Evolutionary conservation across 306 rosid species (phyloP).

Genomic region (Leucaena leucocephala): DNA sequence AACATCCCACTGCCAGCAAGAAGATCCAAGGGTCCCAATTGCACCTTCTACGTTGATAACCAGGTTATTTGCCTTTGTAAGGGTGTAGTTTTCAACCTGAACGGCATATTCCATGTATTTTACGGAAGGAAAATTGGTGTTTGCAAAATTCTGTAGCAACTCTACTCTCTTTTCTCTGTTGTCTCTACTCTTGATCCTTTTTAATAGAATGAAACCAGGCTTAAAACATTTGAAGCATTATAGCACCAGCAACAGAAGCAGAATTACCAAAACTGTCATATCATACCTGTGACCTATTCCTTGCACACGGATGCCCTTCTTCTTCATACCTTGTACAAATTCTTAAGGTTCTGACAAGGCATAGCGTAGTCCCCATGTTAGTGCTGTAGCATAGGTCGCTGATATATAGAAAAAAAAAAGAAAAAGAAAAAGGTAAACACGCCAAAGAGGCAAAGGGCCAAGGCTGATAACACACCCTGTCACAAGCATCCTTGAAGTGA

Average conservation of each 20-base stretch:
- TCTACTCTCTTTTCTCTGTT: conserved; percentile 98
- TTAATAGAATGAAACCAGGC: conserved; percentile 41
- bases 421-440: conserved; percentile 5
- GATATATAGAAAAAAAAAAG: neutral
- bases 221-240: conserved; percentile 20
- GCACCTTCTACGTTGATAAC: conserved; percentile 99
- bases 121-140: conserved; percentile 91
- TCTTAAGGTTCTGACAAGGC: conserved; percentile 83
- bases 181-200: conserved; percentile 97
- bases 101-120: conserved; percentile 99
- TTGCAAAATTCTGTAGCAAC: conserved; percentile 83
- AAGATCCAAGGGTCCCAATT: conserved; percentile 95
- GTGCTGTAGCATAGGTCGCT: neutral
- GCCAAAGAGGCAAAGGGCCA: conserved; percentile 28
- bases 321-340: conserved; percentile 93
- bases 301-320: conserved; percentile 97
- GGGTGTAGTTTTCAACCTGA: conserved; percentile 91
- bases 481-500: conserved; percentile 95
- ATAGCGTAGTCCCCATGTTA: conserved; percentile 33
- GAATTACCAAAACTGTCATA: conserved; percentile 8
- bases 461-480: conserved; percentile 59
- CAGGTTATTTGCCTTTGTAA: conserved; percentile 92
- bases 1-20: conserved; percentile 99
- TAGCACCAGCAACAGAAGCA: conserved; percentile 27
- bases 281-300: conserved; percentile 98